phyloP scores from a whole-genome alignment of 2,329 filamentous ascomycete genomes.

The Aureobasidium namibiae region DNA sequence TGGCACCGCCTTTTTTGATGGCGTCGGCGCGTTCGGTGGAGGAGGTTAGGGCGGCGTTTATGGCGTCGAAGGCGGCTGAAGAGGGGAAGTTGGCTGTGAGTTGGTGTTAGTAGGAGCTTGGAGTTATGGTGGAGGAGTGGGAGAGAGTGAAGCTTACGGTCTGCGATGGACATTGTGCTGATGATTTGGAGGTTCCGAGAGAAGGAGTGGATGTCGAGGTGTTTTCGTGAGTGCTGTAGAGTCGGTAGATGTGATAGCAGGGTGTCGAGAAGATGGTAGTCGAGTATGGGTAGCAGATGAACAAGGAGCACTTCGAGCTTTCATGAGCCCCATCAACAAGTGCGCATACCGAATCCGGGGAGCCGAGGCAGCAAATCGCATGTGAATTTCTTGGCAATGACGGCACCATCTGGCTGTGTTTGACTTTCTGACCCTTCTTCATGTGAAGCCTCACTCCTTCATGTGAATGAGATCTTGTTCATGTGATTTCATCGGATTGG shows the following conservation, averaged over 20 bases:
- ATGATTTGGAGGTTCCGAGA: background rate
- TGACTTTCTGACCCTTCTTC: background rate
- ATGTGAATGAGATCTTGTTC: background rate
- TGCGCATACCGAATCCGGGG: background rate
- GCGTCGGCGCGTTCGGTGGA: slow-evolving; percentile 74
- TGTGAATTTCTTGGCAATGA: slow-evolving; percentile 10
- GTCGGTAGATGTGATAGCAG: background rate
- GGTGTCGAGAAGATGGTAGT: background rate
- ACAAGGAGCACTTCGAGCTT: too few species aligned
- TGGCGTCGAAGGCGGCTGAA: slow-evolving; percentile 83
- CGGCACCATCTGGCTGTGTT: background rate
- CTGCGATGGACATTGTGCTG: slow-evolving; percentile 4
- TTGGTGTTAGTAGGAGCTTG: background rate
- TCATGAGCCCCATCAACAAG: background rate
- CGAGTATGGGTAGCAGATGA: background rate
- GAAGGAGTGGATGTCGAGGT: background rate
- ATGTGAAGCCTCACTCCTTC: background rate
- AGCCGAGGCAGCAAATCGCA: background rate
- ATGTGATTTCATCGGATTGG: background rate
- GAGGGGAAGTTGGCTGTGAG: slow-evolving; percentile 56
- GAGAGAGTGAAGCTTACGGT: background rate
- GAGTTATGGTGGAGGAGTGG: too few species aligned
- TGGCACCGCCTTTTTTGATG: slow-evolving; percentile 76
- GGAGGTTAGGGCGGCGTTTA: slow-evolving; percentile 63
- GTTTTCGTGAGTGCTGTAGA: background rate